Evolutionary conservation across 1,284 basidiomycete species (phyloP).

Genomic region (Sanguinoderma infundibulare): DNA sequence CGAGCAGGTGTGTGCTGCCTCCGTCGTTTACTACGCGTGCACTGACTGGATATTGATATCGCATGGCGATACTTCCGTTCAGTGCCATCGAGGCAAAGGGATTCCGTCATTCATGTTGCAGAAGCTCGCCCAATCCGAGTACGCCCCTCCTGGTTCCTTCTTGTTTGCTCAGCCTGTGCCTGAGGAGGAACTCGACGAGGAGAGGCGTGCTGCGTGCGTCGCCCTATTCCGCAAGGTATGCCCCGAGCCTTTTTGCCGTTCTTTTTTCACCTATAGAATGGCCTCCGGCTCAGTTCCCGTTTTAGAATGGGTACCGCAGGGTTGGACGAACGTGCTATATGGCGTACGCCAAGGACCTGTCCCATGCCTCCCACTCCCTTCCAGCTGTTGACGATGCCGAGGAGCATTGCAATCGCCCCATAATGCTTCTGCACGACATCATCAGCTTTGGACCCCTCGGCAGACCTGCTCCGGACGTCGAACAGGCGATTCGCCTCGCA

Average conservation of each 20-base stretch:
- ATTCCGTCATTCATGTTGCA: slow-evolving; percentile 33
- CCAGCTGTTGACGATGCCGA: slow-evolving; percentile 8
- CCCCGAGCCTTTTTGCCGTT: no score
- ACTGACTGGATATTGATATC: not conserved
- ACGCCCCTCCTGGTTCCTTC: slow-evolving; percentile 22
- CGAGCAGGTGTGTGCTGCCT: slow-evolving; percentile 21
- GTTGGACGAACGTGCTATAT: slow-evolving; percentile 21
- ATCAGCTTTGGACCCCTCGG: not conserved
- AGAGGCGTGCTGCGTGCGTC: not conserved
- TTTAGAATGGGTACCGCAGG: slow-evolving; percentile 21
- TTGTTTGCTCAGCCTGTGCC: slow-evolving; percentile 28
- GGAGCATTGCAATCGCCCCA: not conserved
- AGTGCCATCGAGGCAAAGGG: slow-evolving; percentile 25
- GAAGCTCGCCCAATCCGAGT: slow-evolving; percentile 27
- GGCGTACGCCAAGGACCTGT: slow-evolving; percentile 8
- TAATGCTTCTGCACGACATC: not conserved
- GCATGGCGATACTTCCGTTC: not conserved
- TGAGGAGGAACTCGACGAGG: not conserved
- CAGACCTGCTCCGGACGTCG: not conserved
- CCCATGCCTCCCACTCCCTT: slow-evolving; percentile 19
- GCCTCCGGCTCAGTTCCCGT: not conserved
- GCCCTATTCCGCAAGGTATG: not conserved
- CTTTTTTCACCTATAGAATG: not conserved
- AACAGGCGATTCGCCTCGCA: not conserved
- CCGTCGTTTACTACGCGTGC: no score